These are phyloP conservation scores for Plasmodium gaboni DNA, from an alignment of 169 alveolate species.

Conservation along the genomic window DNA sequence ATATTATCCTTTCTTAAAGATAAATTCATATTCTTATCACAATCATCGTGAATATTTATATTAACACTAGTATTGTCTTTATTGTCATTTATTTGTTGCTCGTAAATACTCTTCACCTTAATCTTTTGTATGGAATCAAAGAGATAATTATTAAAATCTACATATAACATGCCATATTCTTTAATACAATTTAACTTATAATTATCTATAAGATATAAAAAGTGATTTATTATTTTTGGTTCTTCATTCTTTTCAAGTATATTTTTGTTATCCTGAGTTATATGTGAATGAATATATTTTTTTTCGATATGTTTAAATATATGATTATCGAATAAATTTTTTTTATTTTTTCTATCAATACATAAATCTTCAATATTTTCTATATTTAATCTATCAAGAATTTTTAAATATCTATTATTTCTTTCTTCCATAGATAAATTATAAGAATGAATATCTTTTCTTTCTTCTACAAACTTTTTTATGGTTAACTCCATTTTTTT, in stretches of 20 bases:
- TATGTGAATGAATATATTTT: slow-evolving; percentile 7
- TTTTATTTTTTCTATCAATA: background rate
- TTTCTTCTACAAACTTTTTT: slow-evolving; percentile 31
- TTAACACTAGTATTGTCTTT: background rate
- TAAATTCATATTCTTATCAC: too few relatives aligned
- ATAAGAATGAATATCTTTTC: slow-evolving; percentile 39
- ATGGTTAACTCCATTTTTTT: slow-evolving; percentile 63
- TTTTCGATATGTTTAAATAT: slow-evolving; percentile 26
- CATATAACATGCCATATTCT: slow-evolving; percentile 41
- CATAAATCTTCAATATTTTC: slow-evolving; percentile 41
- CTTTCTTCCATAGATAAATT: slow-evolving; percentile 38
- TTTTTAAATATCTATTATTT: slow-evolving; percentile 18
- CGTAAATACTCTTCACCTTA: slow-evolving; percentile 6
- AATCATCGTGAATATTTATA: background rate
- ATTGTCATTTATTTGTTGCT: background rate
- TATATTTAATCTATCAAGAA: slow-evolving; percentile 38
- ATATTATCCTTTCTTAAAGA: too few relatives aligned
- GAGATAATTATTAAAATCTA: slow-evolving; percentile 34
- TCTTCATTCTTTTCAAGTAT: background rate
- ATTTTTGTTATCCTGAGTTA: background rate
- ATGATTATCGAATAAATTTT: background rate
- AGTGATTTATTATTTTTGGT: slow-evolving; percentile 12
- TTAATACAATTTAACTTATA: slow-evolving; percentile 42
- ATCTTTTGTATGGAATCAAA: slow-evolving; percentile 61
- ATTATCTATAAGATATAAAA: slow-evolving; percentile 50